Base-by-base conservation (phyloP, 805 yeast species). In the Candida coquimbonensis region DNA sequence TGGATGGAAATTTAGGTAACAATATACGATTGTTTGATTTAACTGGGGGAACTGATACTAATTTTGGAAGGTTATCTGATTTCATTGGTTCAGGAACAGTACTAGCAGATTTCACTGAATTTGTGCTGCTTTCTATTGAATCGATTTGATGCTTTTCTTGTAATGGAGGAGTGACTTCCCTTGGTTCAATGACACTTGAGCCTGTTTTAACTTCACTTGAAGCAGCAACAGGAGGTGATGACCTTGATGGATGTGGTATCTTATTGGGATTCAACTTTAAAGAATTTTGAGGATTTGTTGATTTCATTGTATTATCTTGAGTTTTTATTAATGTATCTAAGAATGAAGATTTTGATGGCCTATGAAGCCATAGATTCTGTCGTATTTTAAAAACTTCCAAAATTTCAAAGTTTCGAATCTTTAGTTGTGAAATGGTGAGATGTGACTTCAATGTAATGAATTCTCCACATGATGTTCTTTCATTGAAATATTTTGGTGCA, bases 401-500 rank as follows among this genome's bases (percentile, higher is more conserved):
- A 7, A 24, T 19, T 21, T 41, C 44, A 36, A 27, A 27, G 19
- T 27, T 29, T 12, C 27, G 14, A 9, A 36, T 11, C 12, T 31
- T 19, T 6, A 24, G 3, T 11, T 19, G 13, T 13, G 7, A 2
- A 12, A 16, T 13, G 1, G 26, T 34, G 7, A 25, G 7, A 5
- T 12, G 4, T 9, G 14, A 14, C 14, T 6, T 35, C 3, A 9
- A n/a, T 7, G 19, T 9, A 21, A 41, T 41, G 21, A 41, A 41
- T n/a, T 41, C 44, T 7, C 39, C 36, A 14, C 14, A 12, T 13
- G 44, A 35, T 3, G 44, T 36, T 29, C 44, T 26, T 14, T 41
- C 44, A 29, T 41, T 41, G 36, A 41, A 41, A 13, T 35, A 33
- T 16, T 7, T 7, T 16, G 44, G 44, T 5, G 39, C 44, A 9